Conservation (phyloP, 1,284 basidiomycete genomes). For the Amylostereum areolatum region DNA sequence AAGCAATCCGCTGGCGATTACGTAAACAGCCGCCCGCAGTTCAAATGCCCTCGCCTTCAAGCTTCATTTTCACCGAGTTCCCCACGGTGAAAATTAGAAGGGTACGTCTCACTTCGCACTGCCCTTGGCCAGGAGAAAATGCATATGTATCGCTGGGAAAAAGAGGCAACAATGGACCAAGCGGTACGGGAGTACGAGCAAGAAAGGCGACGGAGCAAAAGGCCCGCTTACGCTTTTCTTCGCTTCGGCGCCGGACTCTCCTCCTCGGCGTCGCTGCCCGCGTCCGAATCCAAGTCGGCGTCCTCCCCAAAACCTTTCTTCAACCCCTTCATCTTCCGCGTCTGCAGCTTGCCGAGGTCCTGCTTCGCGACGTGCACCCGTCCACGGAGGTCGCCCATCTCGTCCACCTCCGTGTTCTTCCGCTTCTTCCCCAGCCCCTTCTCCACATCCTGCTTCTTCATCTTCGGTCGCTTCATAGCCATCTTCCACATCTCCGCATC, state of each 20-base stretch:
- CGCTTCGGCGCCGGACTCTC: constrained; percentile 12
- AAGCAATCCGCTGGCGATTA: constrained; percentile 1
- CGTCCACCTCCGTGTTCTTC: constrained; percentile 95
- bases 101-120: neutral
- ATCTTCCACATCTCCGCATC: constrained; percentile 77
- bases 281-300: constrained; percentile 25
- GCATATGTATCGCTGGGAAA: too few relatives aligned
- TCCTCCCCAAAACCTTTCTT: constrained; percentile 38
- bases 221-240: constrained; percentile 5
- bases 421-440: constrained; percentile 87
- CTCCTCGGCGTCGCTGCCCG: constrained; percentile 11
- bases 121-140: too few relatives aligned
- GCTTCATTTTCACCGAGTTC: neutral
- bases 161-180: too few relatives aligned
- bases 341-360: constrained; percentile 83
- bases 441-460: constrained; percentile 82
- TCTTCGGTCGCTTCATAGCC: constrained; percentile 81
- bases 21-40: neutral
- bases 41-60: neutral
- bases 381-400: constrained; percentile 96
- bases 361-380: constrained; percentile 88
- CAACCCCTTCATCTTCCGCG: constrained; percentile 88
- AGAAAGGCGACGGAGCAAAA: too few relatives aligned
- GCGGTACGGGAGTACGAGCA: too few relatives aligned
- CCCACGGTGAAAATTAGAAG: neutral